These are phyloP conservation scores for Phytophthora pluvialis DNA, from an alignment of 352 stramenopile genomes.

Conservation along the genomic window DNA sequence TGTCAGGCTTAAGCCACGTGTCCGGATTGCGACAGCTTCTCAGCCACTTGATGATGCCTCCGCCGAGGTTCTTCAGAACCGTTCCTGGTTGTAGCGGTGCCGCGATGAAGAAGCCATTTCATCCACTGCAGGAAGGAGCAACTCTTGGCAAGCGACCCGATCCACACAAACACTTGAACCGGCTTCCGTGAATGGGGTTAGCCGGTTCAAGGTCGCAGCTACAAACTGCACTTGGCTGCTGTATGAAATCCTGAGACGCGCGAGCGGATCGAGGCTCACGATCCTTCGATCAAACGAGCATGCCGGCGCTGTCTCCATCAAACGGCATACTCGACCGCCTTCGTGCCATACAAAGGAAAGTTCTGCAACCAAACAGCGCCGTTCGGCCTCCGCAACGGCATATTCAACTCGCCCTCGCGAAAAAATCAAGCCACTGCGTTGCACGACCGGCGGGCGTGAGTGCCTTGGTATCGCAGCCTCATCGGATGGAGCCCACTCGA, in stretches of 20 bases:
- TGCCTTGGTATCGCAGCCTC: constrained; percentile 22
- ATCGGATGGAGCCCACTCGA: constrained; percentile 24
- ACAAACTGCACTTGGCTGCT: constrained; percentile 1
- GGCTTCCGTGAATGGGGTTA: constrained; percentile 31
- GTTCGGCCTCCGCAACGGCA: constrained; percentile 17
- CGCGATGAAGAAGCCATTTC: constrained; percentile 13
- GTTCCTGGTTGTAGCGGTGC: background rate
- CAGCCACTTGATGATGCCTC: background rate
- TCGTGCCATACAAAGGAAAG: constrained; percentile 15
- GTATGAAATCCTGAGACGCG: constrained; percentile 28
- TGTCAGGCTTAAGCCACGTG: background rate
- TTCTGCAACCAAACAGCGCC: background rate
- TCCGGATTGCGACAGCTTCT: background rate
- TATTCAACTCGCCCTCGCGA: constrained; percentile 21
- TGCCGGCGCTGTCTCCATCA: constrained; percentile 2
- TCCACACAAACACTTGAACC: constrained; percentile 34
- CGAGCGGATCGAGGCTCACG: constrained; percentile 21
- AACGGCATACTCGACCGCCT: constrained; percentile 26
- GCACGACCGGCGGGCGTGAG: constrained; percentile 17
- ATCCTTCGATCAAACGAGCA: constrained; percentile 39
- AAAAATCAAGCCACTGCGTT: constrained; percentile 35
- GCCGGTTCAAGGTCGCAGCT: constrained; percentile 4
- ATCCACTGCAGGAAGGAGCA: constrained; percentile 10
- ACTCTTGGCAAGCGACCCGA: constrained; percentile 6
- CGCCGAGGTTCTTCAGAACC: background rate